A percentile compares a stretch with the other conserved stretches of the same genome.
phyloP scores from a whole-genome alignment of 768 basidiomycete species.

The Boletus bicolor region DNA sequence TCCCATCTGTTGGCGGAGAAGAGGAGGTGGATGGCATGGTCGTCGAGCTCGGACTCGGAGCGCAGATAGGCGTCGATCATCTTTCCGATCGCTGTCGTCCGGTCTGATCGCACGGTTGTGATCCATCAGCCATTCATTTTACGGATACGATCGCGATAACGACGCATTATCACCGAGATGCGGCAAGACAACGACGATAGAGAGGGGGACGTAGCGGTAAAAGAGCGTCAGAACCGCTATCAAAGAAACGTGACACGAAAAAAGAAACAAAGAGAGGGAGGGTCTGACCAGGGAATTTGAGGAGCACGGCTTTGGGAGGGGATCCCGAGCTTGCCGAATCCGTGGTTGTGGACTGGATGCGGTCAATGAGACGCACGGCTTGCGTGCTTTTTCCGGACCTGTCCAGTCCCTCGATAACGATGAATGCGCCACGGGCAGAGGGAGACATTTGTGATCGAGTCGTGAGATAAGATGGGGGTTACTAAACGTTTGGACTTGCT shows the following conservation, averaged over 20 bases:
- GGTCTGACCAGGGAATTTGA: constrained; percentile 87
- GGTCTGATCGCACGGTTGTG: constrained; percentile 50
- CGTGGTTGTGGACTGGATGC: constrained; percentile 39
- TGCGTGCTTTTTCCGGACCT: constrained; percentile 94
- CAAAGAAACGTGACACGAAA: background rate
- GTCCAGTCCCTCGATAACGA: constrained; percentile 95
- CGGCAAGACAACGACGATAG: too few species aligned
- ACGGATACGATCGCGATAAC: background rate
- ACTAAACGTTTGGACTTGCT: background rate
- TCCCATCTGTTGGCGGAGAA: constrained; percentile 99
- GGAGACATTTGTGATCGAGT: background rate
- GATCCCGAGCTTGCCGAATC: background rate
- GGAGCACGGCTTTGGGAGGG: constrained; percentile 41
- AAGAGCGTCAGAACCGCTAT: background rate
- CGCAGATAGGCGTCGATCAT: constrained; percentile 93
- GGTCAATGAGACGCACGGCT: constrained; percentile 54
- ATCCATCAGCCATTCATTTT: background rate
- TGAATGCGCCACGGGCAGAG: constrained; percentile 65
- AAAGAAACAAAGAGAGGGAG: background rate
- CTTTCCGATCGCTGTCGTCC: constrained; percentile 85
- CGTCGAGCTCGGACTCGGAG: constrained; percentile 82
- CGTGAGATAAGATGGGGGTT: background rate
- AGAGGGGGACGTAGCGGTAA: background rate
- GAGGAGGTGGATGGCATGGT: constrained; percentile 86
- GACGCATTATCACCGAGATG: background rate